These are phyloP conservation scores for Emmonsiellopsis sp. DNA, from an alignment of 2,329 filamentous ascomycete genomes.

Conservation along the genomic window DNA sequence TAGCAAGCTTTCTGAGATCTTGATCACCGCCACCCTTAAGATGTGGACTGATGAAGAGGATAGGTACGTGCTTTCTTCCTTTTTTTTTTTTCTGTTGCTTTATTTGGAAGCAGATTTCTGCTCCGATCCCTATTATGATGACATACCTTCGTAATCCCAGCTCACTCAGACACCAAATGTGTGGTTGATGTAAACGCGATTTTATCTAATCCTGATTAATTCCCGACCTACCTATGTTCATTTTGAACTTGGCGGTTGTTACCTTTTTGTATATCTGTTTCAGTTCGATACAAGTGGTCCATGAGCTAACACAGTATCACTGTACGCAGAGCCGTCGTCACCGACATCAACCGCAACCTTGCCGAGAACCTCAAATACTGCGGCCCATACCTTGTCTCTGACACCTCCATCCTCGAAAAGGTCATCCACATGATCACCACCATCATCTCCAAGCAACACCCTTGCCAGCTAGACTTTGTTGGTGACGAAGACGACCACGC, in stretches of 20 bases:
- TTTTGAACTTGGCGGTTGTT: slow-evolving; percentile 30
- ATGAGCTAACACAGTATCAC: slow-evolving; percentile 34
- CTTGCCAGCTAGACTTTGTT: slow-evolving; percentile 83
- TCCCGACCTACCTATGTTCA: slow-evolving; percentile 22
- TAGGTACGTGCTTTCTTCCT: slow-evolving; percentile 60
- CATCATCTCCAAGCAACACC: slow-evolving; percentile 82
- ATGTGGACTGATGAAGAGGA: slow-evolving; percentile 88
- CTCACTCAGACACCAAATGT: slow-evolving; percentile 88
- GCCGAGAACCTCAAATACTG: slow-evolving; percentile 84
- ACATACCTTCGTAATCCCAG: slow-evolving; percentile 92
- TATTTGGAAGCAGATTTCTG: slow-evolving; percentile 14
- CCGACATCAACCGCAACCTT: slow-evolving; percentile 90
- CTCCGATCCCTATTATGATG: slow-evolving; percentile 55
- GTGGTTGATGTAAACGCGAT: slow-evolving; percentile 86
- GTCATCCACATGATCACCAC: slow-evolving; percentile 65
- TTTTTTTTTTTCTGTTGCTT: slow-evolving; percentile 12
- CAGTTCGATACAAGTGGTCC: slow-evolving; percentile 10
- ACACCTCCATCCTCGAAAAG: slow-evolving; percentile 64
- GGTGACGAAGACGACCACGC: slow-evolving; percentile 68
- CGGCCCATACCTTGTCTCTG: slow-evolving; percentile 73
- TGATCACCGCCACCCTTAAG: slow-evolving; percentile 73
- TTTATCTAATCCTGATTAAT: slow-evolving; percentile 29
- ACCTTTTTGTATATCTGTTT: slow-evolving; percentile 15
- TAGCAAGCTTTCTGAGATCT: slow-evolving; percentile 73
- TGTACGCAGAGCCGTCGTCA: slow-evolving; percentile 64